Percentiles rank a stretch among this genome's conserved stretches.
These are phyloP conservation scores for Monilinia fructigena DNA, from an alignment of 2,329 filamentous ascomycete genomes.

Conservation along the genomic window DNA sequence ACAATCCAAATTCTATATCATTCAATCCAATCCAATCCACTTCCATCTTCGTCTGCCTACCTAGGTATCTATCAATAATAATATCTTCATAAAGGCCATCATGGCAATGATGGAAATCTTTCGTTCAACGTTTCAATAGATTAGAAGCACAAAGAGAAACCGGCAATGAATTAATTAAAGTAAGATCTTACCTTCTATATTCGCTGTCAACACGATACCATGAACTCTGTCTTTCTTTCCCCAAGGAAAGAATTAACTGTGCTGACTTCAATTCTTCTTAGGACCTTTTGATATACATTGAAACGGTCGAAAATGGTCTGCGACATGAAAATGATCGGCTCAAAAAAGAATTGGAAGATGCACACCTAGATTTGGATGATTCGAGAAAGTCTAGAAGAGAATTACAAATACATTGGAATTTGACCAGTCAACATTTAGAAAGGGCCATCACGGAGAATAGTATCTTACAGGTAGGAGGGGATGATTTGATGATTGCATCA, in stretches of 20 bases:
- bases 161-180: constrained; percentile 50
- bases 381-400: constrained; percentile 51
- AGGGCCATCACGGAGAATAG: constrained; percentile 44
- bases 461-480: constrained; percentile 47
- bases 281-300: constrained; percentile 50
- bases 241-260: background rate
- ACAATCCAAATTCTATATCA: too few species aligned
- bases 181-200: constrained; percentile 28
- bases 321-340: constrained; percentile 48
- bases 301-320: constrained; percentile 47
- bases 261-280: constrained; percentile 33
- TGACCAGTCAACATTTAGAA: constrained; percentile 43
- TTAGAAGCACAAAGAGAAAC: constrained; percentile 46
- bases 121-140: constrained; percentile 49
- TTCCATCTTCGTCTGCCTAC: background rate
- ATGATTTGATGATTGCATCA: background rate
- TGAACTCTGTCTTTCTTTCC: background rate
- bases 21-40: too few species aligned
- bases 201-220: background rate
- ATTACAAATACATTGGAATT: constrained; percentile 49
- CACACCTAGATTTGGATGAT: constrained; percentile 52
- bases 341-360: constrained; percentile 45
- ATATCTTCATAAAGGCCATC: background rate
- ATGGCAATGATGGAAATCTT: constrained; percentile 45
- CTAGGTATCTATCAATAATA: background rate